A percentile compares a stretch with the other conserved stretches of the same genome.
Conservation (phyloP, 78 protist species). For the Dictyostelium firmibasis region DNA sequence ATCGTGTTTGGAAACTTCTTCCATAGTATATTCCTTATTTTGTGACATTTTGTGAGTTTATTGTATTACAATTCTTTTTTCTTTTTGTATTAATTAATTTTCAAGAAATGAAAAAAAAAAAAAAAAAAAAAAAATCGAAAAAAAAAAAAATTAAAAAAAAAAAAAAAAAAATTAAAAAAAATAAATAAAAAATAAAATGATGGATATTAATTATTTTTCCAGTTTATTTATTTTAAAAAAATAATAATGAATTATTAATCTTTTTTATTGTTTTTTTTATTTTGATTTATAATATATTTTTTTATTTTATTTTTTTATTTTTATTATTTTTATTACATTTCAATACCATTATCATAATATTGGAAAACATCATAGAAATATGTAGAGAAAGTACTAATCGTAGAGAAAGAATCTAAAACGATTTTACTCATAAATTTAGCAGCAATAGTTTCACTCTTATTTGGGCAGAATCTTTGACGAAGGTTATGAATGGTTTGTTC, state of each 20-base stretch:
- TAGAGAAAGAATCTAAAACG: constrained; percentile 75
- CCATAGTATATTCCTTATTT: constrained; percentile 17
- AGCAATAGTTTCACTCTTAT: constrained; percentile 79
- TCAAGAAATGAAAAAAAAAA: background rate
- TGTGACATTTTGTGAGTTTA: background rate
- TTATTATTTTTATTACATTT: constrained; percentile 59
- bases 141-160: too few relatives aligned
- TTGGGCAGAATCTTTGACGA: constrained; percentile 83
- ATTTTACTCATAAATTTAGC: constrained; percentile 85
- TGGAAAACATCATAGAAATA: constrained; percentile 88
- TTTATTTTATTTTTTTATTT: background rate
- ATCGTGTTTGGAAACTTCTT: constrained; percentile 85
- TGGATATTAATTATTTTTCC: too few relatives aligned
- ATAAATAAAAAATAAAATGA: too few relatives aligned
- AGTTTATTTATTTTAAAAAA: too few relatives aligned
- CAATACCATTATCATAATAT: constrained; percentile 85
- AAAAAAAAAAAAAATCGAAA: too few relatives aligned
- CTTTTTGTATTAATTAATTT: background rate
- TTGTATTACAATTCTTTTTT: background rate
- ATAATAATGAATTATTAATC: too few relatives aligned
- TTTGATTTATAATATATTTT: background rate
- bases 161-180: too few relatives aligned
- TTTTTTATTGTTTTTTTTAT: background rate
- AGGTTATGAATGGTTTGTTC: constrained; percentile 81
- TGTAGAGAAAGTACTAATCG: constrained; percentile 71